Base-by-base conservation (phyloP, 352 stramenopile genomes). In the Phytopythium litorale region DNA sequence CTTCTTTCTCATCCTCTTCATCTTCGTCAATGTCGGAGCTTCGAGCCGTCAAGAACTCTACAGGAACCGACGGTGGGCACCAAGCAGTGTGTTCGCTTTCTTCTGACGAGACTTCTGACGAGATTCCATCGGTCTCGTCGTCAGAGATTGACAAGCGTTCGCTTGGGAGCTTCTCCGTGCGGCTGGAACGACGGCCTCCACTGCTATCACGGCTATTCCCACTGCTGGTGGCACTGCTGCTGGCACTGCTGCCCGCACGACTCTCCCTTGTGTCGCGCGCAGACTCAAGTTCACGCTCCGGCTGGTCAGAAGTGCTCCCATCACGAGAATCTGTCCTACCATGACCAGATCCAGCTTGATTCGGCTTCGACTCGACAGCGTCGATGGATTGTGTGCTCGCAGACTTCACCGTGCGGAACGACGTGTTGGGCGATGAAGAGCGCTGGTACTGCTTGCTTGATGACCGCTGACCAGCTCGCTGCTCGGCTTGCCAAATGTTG, bases 241-340 rank as follows among this genome's bases (percentile, higher is more conserved):
- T 58, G 5, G 12, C 30, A 23, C 40, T 52, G 23, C 38, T 50
- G 21, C 9, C 18, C 2, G 40, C 28, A 3, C 18, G 42, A 21
- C 25, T 43, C 19, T 30, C 13, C 19, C 37, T 50, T n/a, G 40
- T 28, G 38, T 18, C 37, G 11, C n/a, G n/a, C 1, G 55, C 23
- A 37, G 37, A 42, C 42, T 81, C 73, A 18, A 80, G 69, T 63
- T 84, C 76, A 48, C 72, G 76, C 45, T 84, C 76, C 1, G 76
- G 76, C 38, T 84, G 73, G 7, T 78, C 64, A 2, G 60, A 51
- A 18, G 74, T 40, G 0, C 37, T 38, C 35, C 50, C 45, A 11
- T 63, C n/a, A 12, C 25, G 16, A 15, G 25, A 8, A 3, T 0
- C 7, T 19, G 48, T 37, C 18, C 7, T 15, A 0, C 45, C 11